Base-by-base conservation (phyloP, 2,329 filamentous ascomycete species). In the Samsoniella hepiali region DNA sequence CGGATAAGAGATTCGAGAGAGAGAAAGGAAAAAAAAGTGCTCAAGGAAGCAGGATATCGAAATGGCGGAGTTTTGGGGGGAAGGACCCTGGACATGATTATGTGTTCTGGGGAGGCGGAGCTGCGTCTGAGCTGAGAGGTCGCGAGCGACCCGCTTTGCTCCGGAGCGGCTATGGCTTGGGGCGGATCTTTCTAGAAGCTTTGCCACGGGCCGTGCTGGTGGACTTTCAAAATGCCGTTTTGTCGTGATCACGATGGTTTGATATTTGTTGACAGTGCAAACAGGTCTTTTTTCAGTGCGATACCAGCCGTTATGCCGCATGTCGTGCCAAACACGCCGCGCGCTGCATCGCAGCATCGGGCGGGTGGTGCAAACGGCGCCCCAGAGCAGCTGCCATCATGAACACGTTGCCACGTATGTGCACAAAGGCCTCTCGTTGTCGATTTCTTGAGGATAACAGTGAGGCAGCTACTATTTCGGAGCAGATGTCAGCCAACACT, bases 161-260 rank as follows among this genome's bases (percentile, higher is more conserved):
- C 54, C 11, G 27, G 47, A 47, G 29, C 44, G n/a, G 56, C 55
- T 40, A 32, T 38, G 56, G 44, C 32, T 36, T 50, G 47, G 44
- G 27, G 17, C 47, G 29, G 58, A 60, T 53, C 58, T 44, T 60
- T 60, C 58, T 53, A 60, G 58, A 60, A 60, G 36, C 49, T 7
- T 27, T 11, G 9, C 2, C 15, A 7, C 7, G 22, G 27, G 22
- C 22, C 22, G 22, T 22, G 22, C 22, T 22, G 22, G 22, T 22
- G 22, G 22, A 22, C 22, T 22, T 22, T 22, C 22, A 22, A 22
- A 22, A 22, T 22, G 22, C 22, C 22, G 22, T 22, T 22, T 22
- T 22, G 22, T 22, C 22, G 22, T 22, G 22, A 22, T 22, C 22
- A 22, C 22, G 22, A 22, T 22, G 22, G 22, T 22, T 22, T 22